These are phyloP conservation scores for Rosa rugosa DNA, from an alignment of 306 rosid species.

Conservation along the genomic window DNA sequence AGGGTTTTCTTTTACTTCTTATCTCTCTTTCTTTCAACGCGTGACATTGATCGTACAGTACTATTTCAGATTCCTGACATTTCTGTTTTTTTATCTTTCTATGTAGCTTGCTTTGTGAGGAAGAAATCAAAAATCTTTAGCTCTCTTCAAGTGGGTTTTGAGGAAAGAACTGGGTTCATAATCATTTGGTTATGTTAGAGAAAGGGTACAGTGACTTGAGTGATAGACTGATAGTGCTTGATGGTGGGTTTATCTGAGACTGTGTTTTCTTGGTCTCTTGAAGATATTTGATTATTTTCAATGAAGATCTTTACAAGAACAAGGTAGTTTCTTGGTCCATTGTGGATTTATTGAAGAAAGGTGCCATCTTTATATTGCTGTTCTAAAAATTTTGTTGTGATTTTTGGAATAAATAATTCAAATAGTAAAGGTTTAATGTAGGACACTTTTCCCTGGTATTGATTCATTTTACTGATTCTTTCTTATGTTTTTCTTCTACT, in stretches of 20 bases:
- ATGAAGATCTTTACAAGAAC: constrained; percentile 34
- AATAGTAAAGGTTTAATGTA: not conserved
- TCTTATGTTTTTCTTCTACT: not conserved
- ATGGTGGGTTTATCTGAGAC: constrained; percentile 30
- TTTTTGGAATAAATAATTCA: not conserved
- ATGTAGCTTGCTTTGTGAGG: not conserved
- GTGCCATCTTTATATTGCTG: not conserved
- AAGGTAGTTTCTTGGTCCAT: constrained; percentile 28
- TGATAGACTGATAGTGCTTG: constrained; percentile 4
- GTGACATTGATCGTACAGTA: not conserved
- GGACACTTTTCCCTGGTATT: not conserved
- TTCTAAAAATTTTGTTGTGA: not conserved
- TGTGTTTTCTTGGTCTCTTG: constrained; percentile 54
- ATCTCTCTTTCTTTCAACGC: not conserved
- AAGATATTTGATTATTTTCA: constrained; percentile 47
- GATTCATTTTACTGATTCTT: not conserved
- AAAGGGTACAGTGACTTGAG: not conserved
- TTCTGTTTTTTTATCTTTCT: not conserved
- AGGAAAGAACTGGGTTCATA: not conserved
- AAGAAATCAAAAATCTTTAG: not conserved
- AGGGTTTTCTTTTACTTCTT: not conserved
- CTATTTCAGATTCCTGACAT: not conserved
- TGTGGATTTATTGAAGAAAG: not conserved
- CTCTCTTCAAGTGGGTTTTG: not conserved
- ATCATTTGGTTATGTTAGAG: not conserved